A percentile compares a stretch with the other conserved stretches of the same genome.
Conservation (phyloP, 306 rosid genomes). For the Corylus americana region DNA sequence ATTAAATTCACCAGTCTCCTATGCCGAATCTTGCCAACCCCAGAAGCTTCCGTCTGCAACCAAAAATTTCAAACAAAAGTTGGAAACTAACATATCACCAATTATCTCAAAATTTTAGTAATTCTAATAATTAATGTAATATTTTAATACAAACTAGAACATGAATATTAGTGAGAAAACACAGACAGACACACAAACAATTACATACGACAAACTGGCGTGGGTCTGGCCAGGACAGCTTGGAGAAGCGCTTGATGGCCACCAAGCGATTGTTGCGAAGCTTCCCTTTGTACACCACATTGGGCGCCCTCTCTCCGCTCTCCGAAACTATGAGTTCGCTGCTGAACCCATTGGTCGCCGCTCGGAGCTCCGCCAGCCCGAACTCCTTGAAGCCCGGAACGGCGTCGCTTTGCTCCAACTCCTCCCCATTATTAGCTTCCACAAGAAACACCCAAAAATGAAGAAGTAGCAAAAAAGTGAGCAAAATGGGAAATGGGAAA, state of each 20-base stretch:
- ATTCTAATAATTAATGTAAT: too few species aligned
- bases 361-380: slow-evolving; percentile 35
- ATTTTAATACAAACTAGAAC: background rate
- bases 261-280: slow-evolving; percentile 38
- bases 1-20: slow-evolving; percentile 81
- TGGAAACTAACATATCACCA: background rate
- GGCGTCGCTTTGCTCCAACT: slow-evolving; percentile 22
- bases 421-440: slow-evolving; percentile 19
- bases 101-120: too few species aligned
- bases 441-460: background rate
- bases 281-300: slow-evolving; percentile 47
- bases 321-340: slow-evolving; percentile 40
- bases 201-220: slow-evolving; percentile 38
- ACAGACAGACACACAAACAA: slow-evolving; percentile 1
- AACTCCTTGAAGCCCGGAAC: slow-evolving; percentile 38
- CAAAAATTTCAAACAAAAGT: slow-evolving; percentile 24
- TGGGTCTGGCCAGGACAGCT: slow-evolving; percentile 47
- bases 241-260: slow-evolving; percentile 46
- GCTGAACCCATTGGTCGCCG: slow-evolving; percentile 43
- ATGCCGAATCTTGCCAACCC: slow-evolving; percentile 78
- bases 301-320: slow-evolving; percentile 49
- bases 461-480: background rate
- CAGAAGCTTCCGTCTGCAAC: slow-evolving; percentile 79
- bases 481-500: background rate
- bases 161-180: background rate